Evolutionary conservation across 2,329 filamentous ascomycete genomes (phyloP), one percentile per base, ranked within the genome.

Genomic region (Cryphonectria radicalis): DNA sequence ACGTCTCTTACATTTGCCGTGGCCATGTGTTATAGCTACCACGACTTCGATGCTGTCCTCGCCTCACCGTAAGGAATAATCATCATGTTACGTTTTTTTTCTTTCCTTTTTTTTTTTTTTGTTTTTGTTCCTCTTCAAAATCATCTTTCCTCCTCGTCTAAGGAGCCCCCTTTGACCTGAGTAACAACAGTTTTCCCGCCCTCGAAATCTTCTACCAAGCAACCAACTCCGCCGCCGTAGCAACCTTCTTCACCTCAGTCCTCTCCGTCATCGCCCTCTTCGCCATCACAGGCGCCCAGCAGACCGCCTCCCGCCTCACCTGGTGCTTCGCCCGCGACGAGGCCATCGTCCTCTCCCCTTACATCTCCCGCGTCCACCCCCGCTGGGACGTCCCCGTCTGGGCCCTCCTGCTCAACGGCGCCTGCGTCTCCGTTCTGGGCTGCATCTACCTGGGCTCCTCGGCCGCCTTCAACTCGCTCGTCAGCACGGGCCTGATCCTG

Each of bases 1-100:
- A 80, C 79, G 1, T 76, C 75, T 63, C 75, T 80, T 59, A 40
- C 77, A 63, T 78, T 80, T 75, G 65, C 77, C n/a, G 70, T 78
- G 53, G 72, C 79, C 68, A 76, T 80, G 76, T 70, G 74, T 43
- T 74, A 77, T 68, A 70, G 76, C 67, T 63, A 74, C 64, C 46
- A 65, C 35, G 76, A 78, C 59, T 72, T 74, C 13, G 70, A 73
- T 17, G 50, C 70, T 3, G 73, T 74, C 17, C 35, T 76, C 2
- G 67, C 71, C 17, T 70, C 73, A 28, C 66, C 71, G 72, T 72
- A 35, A 28, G 70, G 60, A 22, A n/a, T 50, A 10, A 11, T 37
- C 37, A 37, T n/a, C 1, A 17, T 5, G 14, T 13, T 8, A 42
- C 10, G 13, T 4, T 13, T 32, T 13, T 22, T 1, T 8, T 53